Evolutionary conservation across 768 basidiomycete genomes (phyloP).

Genomic region (Trametopsis cervina): DNA sequence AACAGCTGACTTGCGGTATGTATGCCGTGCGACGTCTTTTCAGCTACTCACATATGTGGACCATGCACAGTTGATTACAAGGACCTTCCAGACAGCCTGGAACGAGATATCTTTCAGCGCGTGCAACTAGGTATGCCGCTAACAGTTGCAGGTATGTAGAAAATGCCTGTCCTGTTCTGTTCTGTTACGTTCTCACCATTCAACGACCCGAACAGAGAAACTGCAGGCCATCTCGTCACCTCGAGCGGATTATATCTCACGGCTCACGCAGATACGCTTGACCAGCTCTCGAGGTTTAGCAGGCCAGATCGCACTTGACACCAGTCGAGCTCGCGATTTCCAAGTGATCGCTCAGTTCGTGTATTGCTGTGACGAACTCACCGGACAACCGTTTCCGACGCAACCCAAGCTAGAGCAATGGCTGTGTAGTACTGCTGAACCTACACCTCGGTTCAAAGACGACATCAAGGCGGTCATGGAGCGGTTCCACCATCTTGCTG

Average conservation of each 20-base stretch:
- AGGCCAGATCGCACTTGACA: slow-evolving; percentile 52
- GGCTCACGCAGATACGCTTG: slow-evolving; percentile 49
- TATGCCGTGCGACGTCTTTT: no score
- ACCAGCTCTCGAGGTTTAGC: slow-evolving; percentile 49
- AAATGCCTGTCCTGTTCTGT: no score
- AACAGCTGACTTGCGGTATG: background rate
- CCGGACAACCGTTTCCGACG: slow-evolving; percentile 41
- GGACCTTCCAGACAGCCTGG: slow-evolving; percentile 42
- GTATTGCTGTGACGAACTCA: slow-evolving; percentile 54
- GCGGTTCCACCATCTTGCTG: slow-evolving; percentile 49
- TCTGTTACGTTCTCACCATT: background rate
- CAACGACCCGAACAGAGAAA: slow-evolving; percentile 46
- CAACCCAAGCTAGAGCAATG: slow-evolving; percentile 48
- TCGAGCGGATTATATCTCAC: slow-evolving; percentile 59
- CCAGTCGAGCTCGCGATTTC: slow-evolving; percentile 67
- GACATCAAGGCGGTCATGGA: slow-evolving; percentile 47
- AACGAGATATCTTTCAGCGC: slow-evolving; percentile 77
- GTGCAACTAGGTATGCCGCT: slow-evolving; percentile 77
- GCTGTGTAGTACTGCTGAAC: slow-evolving; percentile 29
- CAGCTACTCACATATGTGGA: background rate
- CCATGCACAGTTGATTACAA: slow-evolving; percentile 59
- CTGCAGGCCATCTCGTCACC: slow-evolving; percentile 71
- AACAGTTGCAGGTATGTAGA: slow-evolving; percentile 57
- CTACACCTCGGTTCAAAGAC: slow-evolving; percentile 41
- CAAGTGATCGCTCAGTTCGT: slow-evolving; percentile 66